These are phyloP conservation scores for Aspergillus proliferans DNA, from an alignment of 2,329 filamentous ascomycete species.

Conservation along the genomic window DNA sequence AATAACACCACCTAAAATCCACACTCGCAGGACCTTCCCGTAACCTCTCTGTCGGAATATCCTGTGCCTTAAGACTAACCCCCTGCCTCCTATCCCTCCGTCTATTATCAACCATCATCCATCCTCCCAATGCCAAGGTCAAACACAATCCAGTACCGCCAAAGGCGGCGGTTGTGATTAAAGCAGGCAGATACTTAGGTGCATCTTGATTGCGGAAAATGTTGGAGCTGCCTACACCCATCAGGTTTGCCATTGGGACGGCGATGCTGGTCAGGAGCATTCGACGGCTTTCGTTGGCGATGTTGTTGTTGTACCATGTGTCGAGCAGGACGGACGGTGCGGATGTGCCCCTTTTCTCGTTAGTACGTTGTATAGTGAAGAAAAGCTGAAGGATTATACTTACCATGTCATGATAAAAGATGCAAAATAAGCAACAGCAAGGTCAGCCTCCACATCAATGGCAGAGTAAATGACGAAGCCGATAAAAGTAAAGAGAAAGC, in stretches of 20 bases:
- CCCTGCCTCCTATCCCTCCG: conserved; percentile 52
- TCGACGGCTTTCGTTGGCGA: conserved; percentile 64
- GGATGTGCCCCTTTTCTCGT: conserved; percentile 41
- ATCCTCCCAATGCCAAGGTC: conserved; percentile 46
- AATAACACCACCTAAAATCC: conserved; percentile 50
- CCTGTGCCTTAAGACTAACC: conserved; percentile 45
- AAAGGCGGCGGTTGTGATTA: conserved; percentile 48
- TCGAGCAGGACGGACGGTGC: conserved; percentile 55
- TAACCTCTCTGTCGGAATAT: conserved; percentile 48
- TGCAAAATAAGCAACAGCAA: conserved; percentile 61
- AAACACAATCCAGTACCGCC: conserved; percentile 51
- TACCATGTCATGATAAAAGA: conserved; percentile 71
- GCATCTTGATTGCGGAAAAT: conserved; percentile 57
- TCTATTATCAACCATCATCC: conserved; percentile 48
- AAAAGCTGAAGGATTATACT: neutral
- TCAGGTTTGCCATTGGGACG: conserved; percentile 65
- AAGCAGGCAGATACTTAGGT: conserved; percentile 57
- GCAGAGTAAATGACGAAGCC: conserved; percentile 69
- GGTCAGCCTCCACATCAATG: conserved; percentile 53
- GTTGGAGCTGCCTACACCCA: conserved; percentile 61
- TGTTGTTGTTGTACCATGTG: conserved; percentile 70
- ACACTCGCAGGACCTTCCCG: conserved; percentile 45
- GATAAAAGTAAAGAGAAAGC: conserved; percentile 63
- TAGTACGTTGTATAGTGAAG: neutral
- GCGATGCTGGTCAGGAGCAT: conserved; percentile 61